Evolutionary conservation across 805 yeast species (phyloP), one percentile per base, ranked within the genome.

Genomic region (Lipomyces chichibuensis): DNA sequence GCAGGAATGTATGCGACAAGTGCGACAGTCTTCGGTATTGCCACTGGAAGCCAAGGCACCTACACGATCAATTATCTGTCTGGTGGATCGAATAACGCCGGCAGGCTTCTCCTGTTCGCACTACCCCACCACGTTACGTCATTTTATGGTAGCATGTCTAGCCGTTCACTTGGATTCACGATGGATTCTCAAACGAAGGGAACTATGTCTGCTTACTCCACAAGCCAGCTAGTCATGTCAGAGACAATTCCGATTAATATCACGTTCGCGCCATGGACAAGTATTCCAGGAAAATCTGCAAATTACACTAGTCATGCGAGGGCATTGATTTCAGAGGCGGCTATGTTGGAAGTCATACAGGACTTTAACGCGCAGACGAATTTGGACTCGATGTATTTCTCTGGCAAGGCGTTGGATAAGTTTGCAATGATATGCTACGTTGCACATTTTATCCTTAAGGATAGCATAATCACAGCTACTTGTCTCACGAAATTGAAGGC

Each of bases 371-470:
- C 82, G 20, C 84, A 83, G 77, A 83, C 89, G 17, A 80, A 89
- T 73, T 80, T 88, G 11, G 92, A 91, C 69, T 91, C 97, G 0
- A 93, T 93, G 90, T 94, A 94, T 78, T 87, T 91, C 25, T 84
- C 96, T 2, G 99, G 98, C 13, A 94, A 95, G 76, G 83, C 87
- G 35, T 80, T 93, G 60, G 97, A 92, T 72, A 95, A 93, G 79
- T 95, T 90, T 78, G 97, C 98, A 0, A 89, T 90, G 82, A 84
- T 95, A 62, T 81, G 92, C 14, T 89, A 89, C 69, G 91, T 88
- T 9, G 86, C 88, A 52, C 87, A 89, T 64, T 87, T 82, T 68
- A 83, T 94, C 20, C 77, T 94, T 57, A 76, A 84, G 20, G 89
- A 93, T 74, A 75, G 77, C 0, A 76, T 74, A 0, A 78, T 89